phyloP scores from a whole-genome alignment of 805 yeast species.

The Candida endomychidarum region DNA sequence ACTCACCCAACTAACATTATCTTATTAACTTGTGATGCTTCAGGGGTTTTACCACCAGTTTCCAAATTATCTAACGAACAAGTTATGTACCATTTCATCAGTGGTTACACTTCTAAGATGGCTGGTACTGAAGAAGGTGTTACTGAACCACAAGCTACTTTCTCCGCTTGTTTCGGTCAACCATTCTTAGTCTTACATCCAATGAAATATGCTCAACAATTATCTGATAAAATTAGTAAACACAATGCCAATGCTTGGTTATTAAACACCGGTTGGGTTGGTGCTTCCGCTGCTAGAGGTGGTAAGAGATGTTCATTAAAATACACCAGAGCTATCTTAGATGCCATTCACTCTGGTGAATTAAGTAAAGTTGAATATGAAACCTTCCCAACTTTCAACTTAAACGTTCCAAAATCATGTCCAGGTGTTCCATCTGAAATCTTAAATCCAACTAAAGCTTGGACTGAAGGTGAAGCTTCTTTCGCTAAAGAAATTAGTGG shows the following conservation, averaged over 20 bases:
- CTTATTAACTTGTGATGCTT: conserved; percentile 93
- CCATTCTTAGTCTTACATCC: conserved; percentile 98
- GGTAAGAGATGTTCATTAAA: conserved; percentile 98
- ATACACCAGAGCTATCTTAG: conserved; percentile 95
- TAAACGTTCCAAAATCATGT: conserved; percentile 79
- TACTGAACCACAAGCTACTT: conserved; percentile 96
- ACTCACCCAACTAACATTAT: conserved; percentile 90
- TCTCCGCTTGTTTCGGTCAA: conserved; percentile 98
- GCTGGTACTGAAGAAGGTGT: conserved; percentile 99
- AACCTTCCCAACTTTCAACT: conserved; percentile 80
- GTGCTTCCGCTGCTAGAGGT: conserved; percentile 86
- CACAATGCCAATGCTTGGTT: conserved; percentile 95
- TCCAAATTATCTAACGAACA: conserved; percentile 91
- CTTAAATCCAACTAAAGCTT: conserved; percentile 81
- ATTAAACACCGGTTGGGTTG: conserved; percentile 98
- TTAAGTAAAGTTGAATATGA: conserved; percentile 79
- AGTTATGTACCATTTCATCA: conserved; percentile 98
- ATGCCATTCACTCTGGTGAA: conserved; percentile 90
- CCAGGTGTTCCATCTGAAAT: conserved; percentile 81
- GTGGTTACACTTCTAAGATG: conserved; percentile 99
- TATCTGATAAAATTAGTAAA: conserved; percentile 85
- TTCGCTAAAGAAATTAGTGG: conserved; percentile 45
- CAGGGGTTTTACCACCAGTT: conserved; percentile 97
- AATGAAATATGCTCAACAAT: conserved; percentile 95
- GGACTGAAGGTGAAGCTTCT: conserved; percentile 53